phyloP scores from a whole-genome alignment of 2,329 filamentous ascomycete genomes.

The Hymenoscyphus albidus region DNA sequence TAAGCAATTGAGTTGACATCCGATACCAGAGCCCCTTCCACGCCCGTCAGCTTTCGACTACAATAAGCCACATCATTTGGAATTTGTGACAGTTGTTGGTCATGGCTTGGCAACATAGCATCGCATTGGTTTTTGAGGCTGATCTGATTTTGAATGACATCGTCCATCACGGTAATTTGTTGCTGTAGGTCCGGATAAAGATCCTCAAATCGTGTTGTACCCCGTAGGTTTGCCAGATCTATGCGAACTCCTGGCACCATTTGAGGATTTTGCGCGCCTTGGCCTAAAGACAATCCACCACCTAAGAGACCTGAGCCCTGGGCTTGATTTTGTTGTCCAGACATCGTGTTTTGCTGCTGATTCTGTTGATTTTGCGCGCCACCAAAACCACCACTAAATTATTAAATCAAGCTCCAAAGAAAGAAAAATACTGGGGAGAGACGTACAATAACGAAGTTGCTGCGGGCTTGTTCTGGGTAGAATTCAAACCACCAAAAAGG shows the following conservation, averaged over 20 bases:
- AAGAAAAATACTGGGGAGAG: background rate
- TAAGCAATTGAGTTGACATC: slow-evolving; percentile 58
- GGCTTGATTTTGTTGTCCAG: slow-evolving; percentile 18
- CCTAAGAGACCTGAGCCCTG: slow-evolving; percentile 32
- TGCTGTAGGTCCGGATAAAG: slow-evolving; percentile 77
- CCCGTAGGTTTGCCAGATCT: slow-evolving; percentile 72
- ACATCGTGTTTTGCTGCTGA: slow-evolving; percentile 29
- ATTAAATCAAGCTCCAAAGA: background rate
- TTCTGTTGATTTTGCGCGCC: slow-evolving; percentile 27
- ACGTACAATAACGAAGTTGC: slow-evolving; percentile 32
- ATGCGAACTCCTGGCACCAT: slow-evolving; percentile 71
- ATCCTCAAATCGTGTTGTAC: slow-evolving; percentile 89
- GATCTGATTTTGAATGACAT: slow-evolving; percentile 76
- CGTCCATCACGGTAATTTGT: slow-evolving; percentile 73
- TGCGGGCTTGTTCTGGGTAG: slow-evolving; percentile 31
- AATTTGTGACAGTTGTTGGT: slow-evolving; percentile 60
- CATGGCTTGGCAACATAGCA: slow-evolving; percentile 61
- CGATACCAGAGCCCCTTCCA: slow-evolving; percentile 59
- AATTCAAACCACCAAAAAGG: slow-evolving; percentile 33
- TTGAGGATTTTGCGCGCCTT: slow-evolving; percentile 46
- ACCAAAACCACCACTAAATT: slow-evolving; percentile 26
- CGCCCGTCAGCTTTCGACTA: slow-evolving; percentile 56
- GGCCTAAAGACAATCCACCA: slow-evolving; percentile 41
- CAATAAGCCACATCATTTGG: slow-evolving; percentile 63
- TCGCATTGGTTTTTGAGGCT: slow-evolving; percentile 73